Evolutionary conservation across 1,284 basidiomycete species (phyloP), one percentile per base, ranked within the genome.

Genomic region (Porogramme epimiltina): DNA sequence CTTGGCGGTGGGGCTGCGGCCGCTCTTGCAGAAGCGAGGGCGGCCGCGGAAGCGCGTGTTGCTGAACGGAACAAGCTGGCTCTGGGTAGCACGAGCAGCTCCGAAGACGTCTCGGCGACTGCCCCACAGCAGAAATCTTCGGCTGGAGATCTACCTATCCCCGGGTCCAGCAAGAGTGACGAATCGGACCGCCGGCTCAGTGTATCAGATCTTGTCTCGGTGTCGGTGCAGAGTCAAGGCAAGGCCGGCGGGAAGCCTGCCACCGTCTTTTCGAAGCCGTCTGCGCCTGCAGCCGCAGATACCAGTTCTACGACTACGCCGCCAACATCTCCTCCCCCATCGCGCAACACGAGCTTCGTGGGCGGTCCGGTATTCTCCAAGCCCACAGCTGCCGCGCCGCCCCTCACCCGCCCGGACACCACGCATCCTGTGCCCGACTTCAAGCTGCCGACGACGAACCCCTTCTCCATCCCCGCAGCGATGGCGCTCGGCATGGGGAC

Each of bases 21-120:
- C 19, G 84, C 82, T 18, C 74, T 89, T 15, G 86, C 85, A 8
- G 84, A 88, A 67, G 87, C 86, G 10, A 75, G 79, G 49, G 85
- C 85, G 3, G 82, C 82, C 40, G 88, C 88, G 4, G 84, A 89
- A 64, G 86, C 83, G 4, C 77, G 80, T 51, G 76, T 91, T 13
- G 86, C 82, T 2, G 79, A 89, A 62, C 72, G 85, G 39, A 72
- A 79, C 56, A 79, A 80, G 64, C 67, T 73, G 38, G 74, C 76
- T 31, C 45, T 56, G 33, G 53, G 49, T 5, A 50, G 49, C 0
- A 23, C 47, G 11, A 26, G 43, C 5, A 50, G 45, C 13, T 48
- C 55, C 2, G 45, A 44, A n/a, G 55, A 48, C 18, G 42, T 54
- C 4, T 50, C 47, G 3, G 52, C 53, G 46, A 13, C 28, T 31